Evolutionary conservation across 2,329 filamentous ascomycete genomes (phyloP).

Genomic region (Arthroderma sp.): DNA sequence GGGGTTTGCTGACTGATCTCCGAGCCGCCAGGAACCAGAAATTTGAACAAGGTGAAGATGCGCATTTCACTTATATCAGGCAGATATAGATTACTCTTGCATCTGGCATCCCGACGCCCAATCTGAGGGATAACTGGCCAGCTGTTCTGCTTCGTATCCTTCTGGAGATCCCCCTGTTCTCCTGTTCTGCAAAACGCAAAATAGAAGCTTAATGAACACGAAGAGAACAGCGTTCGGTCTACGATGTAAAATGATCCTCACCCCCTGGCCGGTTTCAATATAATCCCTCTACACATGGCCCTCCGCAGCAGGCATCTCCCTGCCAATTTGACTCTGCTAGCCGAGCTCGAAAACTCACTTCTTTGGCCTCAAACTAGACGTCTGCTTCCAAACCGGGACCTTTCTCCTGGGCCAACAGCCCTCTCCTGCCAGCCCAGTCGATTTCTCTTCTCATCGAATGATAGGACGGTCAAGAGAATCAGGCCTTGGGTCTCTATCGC

Average conservation of each 20-base stretch:
- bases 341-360: not conserved
- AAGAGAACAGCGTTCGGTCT: not conserved
- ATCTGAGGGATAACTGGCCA: not conserved
- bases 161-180: not conserved
- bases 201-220: slow-evolving; percentile 3
- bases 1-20: not conserved
- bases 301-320: not conserved
- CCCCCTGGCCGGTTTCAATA: slow-evolving; percentile 3
- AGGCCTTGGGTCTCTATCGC: no score
- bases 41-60: no score
- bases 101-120: not conserved
- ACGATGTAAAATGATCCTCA: not conserved
- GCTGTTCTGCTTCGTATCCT: not conserved
- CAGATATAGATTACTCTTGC: no score
- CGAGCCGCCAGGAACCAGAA: not conserved
- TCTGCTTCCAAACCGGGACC: not conserved
- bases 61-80: no score
- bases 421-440: no score
- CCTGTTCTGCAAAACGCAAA: not conserved
- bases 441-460: no score
- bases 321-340: not conserved
- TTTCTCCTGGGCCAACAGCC: not conserved
- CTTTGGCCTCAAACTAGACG: not conserved
- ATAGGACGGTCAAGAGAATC: not conserved
- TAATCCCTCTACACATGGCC: slow-evolving; percentile 1